Evolutionary conservation across 805 yeast genomes (phyloP), one percentile per base, ranked within the genome.

Genomic region (Maudiozyma bulderi): DNA sequence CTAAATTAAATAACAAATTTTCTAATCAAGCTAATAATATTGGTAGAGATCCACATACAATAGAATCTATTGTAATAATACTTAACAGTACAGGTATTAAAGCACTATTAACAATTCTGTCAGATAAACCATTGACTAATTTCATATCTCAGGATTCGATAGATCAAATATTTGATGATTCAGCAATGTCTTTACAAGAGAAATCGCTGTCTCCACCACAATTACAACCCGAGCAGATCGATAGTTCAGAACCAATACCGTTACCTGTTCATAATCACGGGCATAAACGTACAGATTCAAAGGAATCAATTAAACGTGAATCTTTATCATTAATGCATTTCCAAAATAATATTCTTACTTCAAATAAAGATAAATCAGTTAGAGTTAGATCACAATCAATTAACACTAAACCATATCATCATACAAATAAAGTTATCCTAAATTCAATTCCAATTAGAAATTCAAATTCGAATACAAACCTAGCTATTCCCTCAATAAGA

Each of bases 31-130:
- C 56, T 6, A 41, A 33, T 6, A 7, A 46, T 32, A 41, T 37
- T 14, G 38, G 26, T 20, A 20, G 26, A 20, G 26, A 45, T n/a
- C 32, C 41, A 32, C 33, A 48, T 8, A 34, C 43, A 6, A 39
- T 57, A 8, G 65, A 61, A 15, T 54, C 66, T 7, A 60, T 65
- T 3, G 52, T 59, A 13, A 57, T 65, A 3, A 54, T 65, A 1
- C 62, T 68, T 8, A 64, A 65, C 44, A 58, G 57, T 46, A 64
- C 67, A 1, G 69, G 69, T 26, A 62, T 65, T 7, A 63, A 61
- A 47, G 69, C 69, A 4, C 53, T 65, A 38, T 49, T 65, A 43
- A 65, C 69, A 1, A 61, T 65, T 11, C 46, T 65, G 28, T 61
- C 67, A 1, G 69, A 65, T 51, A 58, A 58, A 43, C 68, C 69